Conservation (phyloP, 768 basidiomycete genomes). For the Boletus rex-veris region DNA sequence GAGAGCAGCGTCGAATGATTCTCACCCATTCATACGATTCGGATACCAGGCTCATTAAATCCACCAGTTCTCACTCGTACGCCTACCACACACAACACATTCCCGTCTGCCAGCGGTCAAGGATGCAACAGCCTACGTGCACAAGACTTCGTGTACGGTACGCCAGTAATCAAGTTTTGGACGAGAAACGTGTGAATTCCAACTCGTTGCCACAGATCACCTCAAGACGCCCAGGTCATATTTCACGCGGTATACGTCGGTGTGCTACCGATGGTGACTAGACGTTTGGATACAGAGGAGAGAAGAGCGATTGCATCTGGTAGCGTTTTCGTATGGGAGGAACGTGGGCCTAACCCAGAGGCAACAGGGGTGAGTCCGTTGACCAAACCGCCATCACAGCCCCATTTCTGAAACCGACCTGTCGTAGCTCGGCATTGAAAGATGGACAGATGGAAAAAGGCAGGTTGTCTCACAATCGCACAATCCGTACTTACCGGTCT, state of each 20-base stretch:
- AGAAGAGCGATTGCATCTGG: conserved; percentile 67
- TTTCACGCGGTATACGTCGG: conserved; percentile 66
- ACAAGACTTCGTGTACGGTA: conserved; percentile 52
- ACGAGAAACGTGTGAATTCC: background rate
- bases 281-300: conserved; percentile 74
- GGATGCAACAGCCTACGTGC: conserved; percentile 70
- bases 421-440: conserved; percentile 67
- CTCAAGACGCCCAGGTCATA: conserved; percentile 67
- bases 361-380: conserved; percentile 53
- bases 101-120: conserved; percentile 11
- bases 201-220: conserved; percentile 36
- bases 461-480: conserved; percentile 1
- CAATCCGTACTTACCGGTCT: background rate
- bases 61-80: conserved; percentile 24
- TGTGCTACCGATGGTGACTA: conserved; percentile 61
- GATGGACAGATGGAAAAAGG: conserved; percentile 76
- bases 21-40: conserved; percentile 20
- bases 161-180: background rate
- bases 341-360: conserved; percentile 65
- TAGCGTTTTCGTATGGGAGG: conserved; percentile 81
- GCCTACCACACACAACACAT: conserved; percentile 15
- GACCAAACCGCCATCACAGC: conserved; percentile 1
- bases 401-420: conserved; percentile 2
- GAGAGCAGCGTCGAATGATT: conserved; percentile 23
- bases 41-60: conserved; percentile 27